These are phyloP conservation scores for Phlebiopsis flavidoalba DNA, from an alignment of 768 basidiomycete genomes.

Conservation along the genomic window DNA sequence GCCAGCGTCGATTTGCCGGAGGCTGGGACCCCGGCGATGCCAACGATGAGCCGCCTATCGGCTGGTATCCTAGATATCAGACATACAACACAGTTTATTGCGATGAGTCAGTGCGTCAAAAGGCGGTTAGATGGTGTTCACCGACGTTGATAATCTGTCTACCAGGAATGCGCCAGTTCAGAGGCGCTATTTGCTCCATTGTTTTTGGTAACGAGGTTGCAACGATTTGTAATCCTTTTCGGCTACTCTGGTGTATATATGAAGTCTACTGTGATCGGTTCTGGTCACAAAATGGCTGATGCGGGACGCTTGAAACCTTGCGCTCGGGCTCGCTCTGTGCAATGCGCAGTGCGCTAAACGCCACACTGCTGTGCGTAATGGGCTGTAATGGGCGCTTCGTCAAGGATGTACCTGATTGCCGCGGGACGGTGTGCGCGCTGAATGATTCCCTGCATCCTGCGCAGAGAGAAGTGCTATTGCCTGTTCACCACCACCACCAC, in stretches of 20 bases:
- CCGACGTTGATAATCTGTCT: constrained; percentile 25
- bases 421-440: background rate
- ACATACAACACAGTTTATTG: background rate
- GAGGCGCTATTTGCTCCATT: constrained; percentile 39
- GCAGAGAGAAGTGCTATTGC: background rate
- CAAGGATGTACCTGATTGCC: background rate
- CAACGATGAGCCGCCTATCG: constrained; percentile 54
- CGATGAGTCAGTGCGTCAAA: background rate
- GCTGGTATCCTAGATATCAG: constrained; percentile 19
- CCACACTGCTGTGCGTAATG: background rate
- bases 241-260: too few species aligned
- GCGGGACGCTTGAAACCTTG: background rate
- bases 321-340: constrained; percentile 1
- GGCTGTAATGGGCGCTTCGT: background rate
- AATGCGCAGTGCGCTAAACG: background rate
- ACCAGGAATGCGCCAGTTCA: constrained; percentile 35
- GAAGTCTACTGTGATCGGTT: too few species aligned
- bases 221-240: background rate
- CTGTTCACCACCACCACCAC: background rate
- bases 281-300: too few species aligned
- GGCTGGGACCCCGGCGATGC: constrained; percentile 76
- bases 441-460: background rate
- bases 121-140: background rate
- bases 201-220: background rate
- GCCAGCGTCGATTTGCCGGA: constrained; percentile 85